Evolutionary conservation across 192 early-diverging fungal genomes (phyloP).

Genomic region (Piromyces finnis): DNA sequence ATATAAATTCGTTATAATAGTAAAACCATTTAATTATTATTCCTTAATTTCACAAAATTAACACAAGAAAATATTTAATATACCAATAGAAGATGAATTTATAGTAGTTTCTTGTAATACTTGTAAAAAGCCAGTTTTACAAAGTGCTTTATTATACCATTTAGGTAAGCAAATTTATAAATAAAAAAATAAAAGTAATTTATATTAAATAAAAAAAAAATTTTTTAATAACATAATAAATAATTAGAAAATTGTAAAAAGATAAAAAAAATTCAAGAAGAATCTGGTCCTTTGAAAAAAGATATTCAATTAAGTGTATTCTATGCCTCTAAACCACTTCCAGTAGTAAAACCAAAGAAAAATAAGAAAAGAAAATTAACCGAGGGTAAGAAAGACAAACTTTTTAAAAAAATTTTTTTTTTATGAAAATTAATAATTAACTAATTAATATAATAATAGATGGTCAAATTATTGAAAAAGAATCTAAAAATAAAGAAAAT

Average conservation of each 20-base stretch:
- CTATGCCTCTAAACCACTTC: background rate
- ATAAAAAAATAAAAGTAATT: no score
- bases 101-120: conserved; percentile 43
- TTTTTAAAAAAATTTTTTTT: no score
- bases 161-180: no score
- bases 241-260: conserved; percentile 8
- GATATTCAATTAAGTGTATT: background rate
- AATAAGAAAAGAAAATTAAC: conserved; percentile 4
- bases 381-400: background rate
- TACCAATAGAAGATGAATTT: conserved; percentile 41
- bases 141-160: conserved; percentile 41
- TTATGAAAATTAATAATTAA: no score
- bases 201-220: no score
- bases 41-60: background rate
- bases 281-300: background rate
- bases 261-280: background rate
- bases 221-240: no score
- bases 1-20: no score
- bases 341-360: conserved; percentile 1
- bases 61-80: conserved; percentile 3
- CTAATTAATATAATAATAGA: no score
- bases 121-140: conserved; percentile 44
- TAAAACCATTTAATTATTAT: background rate
- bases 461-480: background rate
- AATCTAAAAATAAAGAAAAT: background rate